Evolutionary conservation across 345 rosid genomes (phyloP), one percentile per base, ranked within the genome.

Genomic region (Iberis pinnata): DNA sequence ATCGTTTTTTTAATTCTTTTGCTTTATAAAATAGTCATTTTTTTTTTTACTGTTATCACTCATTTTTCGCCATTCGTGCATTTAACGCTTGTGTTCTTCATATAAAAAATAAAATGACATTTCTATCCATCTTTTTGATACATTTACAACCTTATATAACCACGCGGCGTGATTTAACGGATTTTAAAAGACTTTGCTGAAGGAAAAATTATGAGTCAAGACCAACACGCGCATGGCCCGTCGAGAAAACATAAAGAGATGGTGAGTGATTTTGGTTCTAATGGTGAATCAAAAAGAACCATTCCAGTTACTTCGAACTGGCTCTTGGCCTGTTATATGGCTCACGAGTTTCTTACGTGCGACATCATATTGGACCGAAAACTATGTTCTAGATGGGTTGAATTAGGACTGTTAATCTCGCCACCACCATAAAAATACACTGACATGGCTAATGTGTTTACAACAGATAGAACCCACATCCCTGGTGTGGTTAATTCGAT

Each of bases 271-370:
- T 24, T 27, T 37, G 38, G 12, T 29, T 29, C 12, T 12, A 2
- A 5, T 27, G 32, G 37, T 32, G 37, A 35, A 12, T 6, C 19
- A 12, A 13, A 10, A 12, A 26, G 69, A 10, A 60, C 11, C 1
- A 10, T 35, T 5, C 46, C 47, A 29, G 49, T 18, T 45, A 39
- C 57, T 33, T 24, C 80, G 12, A 81, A 76, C 61, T 53, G 60
- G 72, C 55, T 84, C 0, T 56, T 84, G 8, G 93, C 93, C 17
- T 83, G 93, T 0, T 84, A 81, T 74, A 68, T 84, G 83, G 88
- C 93, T 12, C 74, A 69, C 56, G 88, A 84, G 71, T 84, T 74
- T 33, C 51, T 84, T 56, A 74, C 76, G 1, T 68, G 67, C 42
- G 93, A 86, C 3, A 84, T 86, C 0, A 46, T 84, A 46, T 55